Evolutionary conservation across 805 yeast species (phyloP), one percentile per base, ranked within the genome.

Genomic region (Ogataea trehalophila): DNA sequence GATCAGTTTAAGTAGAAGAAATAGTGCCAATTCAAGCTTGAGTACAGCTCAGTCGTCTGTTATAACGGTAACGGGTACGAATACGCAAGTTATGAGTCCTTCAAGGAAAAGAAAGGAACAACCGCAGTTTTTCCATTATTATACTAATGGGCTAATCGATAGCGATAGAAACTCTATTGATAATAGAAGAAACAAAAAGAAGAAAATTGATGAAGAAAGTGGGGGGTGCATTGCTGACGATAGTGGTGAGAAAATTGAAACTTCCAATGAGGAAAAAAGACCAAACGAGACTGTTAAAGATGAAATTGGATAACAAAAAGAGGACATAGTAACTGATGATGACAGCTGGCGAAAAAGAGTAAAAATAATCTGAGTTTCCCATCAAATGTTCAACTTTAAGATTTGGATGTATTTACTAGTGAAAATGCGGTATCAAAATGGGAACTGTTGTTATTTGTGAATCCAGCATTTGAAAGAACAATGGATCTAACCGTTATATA

Each of bases 81-180:
- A 26, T 26, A 15, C 20, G 14, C 46, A 22, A 16, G 7, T 17
- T 16, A 26, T 31, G 40, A 44, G 48, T 39, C 44, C 45, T 6
- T 33, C 41, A 8, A 46, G 23, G 37, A 51, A 46, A 22, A 37
- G 55, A 36, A 48, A 48, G 34, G 55, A 52, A n/a, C 48, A 40
- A 4, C 45, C 53, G 2, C 56, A 54, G 37, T 57, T 57, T 37
- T 57, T 57, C 51, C 61, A 57, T 42, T 57, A 57, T 47, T 57
- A 57, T 39, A 42, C 58, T 7, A 51, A 42, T n/a, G 50, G 46
- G 11, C 5, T n/a, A 5, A 45, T 45, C 14, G 45, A 48, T 11
- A 48, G 47, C 41, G 59, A 57, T 34, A 41, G 47, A 29, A 49
- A 44, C 41, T 56, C 58, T 6, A 42, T 47, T 16, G 58, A 57